Evolutionary conservation across 352 stramenopile species (phyloP).

Genomic region (Phytopythium oedochilum): DNA sequence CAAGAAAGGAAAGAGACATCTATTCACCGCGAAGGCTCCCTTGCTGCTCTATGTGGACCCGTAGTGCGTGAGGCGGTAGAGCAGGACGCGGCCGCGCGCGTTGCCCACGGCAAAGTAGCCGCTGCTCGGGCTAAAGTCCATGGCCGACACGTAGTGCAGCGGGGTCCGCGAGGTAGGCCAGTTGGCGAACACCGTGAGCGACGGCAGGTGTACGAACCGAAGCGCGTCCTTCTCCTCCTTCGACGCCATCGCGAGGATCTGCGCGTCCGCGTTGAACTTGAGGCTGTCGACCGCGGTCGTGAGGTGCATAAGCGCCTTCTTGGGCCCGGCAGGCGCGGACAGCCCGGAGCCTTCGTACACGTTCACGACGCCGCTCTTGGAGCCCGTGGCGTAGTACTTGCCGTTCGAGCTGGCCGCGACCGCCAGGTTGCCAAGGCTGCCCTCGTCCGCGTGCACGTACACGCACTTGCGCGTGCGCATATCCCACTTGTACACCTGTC

Average conservation of each 20-base stretch:
- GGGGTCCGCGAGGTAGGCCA: slow-evolving; percentile 96
- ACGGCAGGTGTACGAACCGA: slow-evolving; percentile 94
- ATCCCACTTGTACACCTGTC: slow-evolving; percentile 97
- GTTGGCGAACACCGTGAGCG: slow-evolving; percentile 95
- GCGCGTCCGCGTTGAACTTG: slow-evolving; percentile 91
- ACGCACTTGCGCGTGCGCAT: slow-evolving; percentile 83
- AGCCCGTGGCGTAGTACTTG: slow-evolving; percentile 90
- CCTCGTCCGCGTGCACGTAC: slow-evolving; percentile 79
- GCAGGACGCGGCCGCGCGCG: slow-evolving; percentile 94
- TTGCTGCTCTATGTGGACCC: slow-evolving; percentile 62
- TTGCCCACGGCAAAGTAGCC: slow-evolving; percentile 95
- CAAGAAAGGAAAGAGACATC: slow-evolving; percentile 2
- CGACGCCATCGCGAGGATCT: slow-evolving; percentile 94
- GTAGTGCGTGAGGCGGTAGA: slow-evolving; percentile 96
- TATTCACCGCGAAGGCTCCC: slow-evolving; percentile 11
- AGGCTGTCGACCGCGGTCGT: slow-evolving; percentile 89
- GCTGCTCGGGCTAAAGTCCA: slow-evolving; percentile 95
- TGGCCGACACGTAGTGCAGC: slow-evolving; percentile 94
- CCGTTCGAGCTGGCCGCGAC: slow-evolving; percentile 55
- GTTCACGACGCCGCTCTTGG: slow-evolving; percentile 97
- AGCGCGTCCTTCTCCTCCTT: slow-evolving; percentile 91
- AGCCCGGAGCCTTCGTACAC: slow-evolving; percentile 89
- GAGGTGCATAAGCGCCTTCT: slow-evolving; percentile 97
- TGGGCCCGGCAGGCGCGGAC: slow-evolving; percentile 48
- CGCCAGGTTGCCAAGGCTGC: slow-evolving; percentile 81